These are phyloP conservation scores for Epicoccum nigrum DNA, from an alignment of 2,329 filamentous ascomycete species.

Conservation along the genomic window DNA sequence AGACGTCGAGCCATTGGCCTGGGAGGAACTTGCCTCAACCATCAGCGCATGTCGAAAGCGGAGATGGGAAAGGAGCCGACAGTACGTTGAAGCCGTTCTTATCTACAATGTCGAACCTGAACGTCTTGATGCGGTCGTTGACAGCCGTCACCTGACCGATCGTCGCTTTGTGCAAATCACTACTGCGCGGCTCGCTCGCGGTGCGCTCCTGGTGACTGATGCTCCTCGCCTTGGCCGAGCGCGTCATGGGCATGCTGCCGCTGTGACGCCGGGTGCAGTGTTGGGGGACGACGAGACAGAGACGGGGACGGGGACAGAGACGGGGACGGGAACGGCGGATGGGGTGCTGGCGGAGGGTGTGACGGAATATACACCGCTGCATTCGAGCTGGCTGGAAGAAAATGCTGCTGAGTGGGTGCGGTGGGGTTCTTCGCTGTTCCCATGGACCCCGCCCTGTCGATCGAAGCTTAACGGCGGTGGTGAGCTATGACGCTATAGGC, in stretches of 20 bases:
- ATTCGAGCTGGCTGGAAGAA: slow-evolving; percentile 20
- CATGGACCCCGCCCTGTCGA: slow-evolving; percentile 7
- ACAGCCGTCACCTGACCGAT: slow-evolving; percentile 67
- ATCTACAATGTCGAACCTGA: slow-evolving; percentile 66
- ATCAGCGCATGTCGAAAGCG: slow-evolving; percentile 37
- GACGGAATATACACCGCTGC: slow-evolving; percentile 25
- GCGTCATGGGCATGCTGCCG: slow-evolving; percentile 39
- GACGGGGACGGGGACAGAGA: no score
- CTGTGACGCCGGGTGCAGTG: slow-evolving; percentile 27
- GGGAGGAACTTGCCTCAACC: slow-evolving; percentile 67
- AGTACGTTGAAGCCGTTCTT: slow-evolving; percentile 58
- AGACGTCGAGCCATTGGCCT: slow-evolving; percentile 88
- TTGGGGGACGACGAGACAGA: slow-evolving; percentile 16
- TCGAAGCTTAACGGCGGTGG: slow-evolving; percentile 12
- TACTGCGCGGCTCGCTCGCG: slow-evolving; percentile 72
- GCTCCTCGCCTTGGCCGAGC: slow-evolving; percentile 37
- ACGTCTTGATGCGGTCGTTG: slow-evolving; percentile 71
- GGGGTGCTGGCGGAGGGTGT: slow-evolving; percentile 20
- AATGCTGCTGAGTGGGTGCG: slow-evolving; percentile 28
- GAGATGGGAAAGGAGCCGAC: slow-evolving; percentile 28
- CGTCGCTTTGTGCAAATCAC: slow-evolving; percentile 67
- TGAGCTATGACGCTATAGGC: slow-evolving; percentile 14
- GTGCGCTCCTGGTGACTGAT: slow-evolving; percentile 72
- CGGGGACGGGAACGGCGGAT: no score
- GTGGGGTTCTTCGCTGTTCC: slow-evolving; percentile 19